Percentiles rank a stretch among this genome's conserved stretches.
phyloP scores from a whole-genome alignment of 1,139 yeast species.

The Saccharomyces hybrid region DNA sequence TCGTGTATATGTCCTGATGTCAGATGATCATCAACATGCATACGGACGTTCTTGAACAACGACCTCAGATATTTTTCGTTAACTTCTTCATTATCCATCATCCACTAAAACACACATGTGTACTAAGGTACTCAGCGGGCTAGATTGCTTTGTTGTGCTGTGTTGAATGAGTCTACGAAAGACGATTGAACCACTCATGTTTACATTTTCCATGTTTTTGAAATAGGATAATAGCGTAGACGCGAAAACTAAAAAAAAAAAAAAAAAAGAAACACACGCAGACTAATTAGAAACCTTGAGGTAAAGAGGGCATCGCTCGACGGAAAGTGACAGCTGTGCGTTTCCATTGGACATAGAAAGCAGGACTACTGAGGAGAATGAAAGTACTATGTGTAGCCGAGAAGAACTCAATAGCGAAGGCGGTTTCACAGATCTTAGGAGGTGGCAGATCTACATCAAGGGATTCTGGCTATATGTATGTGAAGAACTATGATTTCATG shows the following conservation, averaged over 20 bases:
- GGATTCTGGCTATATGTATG: slow-evolving; percentile 50
- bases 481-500: slow-evolving; percentile 72
- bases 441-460: slow-evolving; percentile 55
- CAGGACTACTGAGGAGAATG: slow-evolving; percentile 34
- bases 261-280: slow-evolving; percentile 6
- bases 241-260: background rate
- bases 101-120: background rate
- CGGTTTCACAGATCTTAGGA: slow-evolving; percentile 66
- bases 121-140: background rate
- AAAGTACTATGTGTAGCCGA: slow-evolving; percentile 91
- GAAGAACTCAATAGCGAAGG: slow-evolving; percentile 89
- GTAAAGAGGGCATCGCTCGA: background rate
- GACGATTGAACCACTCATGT: background rate
- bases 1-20: background rate
- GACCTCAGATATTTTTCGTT: background rate
- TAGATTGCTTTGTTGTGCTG: too few relatives aligned
- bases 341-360: background rate
- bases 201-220: background rate
- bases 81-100: background rate
- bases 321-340: background rate
- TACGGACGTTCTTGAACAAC: background rate
- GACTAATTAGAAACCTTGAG: background rate
- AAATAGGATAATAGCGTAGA: background rate
- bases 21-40: background rate
- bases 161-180: accelerated